These are phyloP conservation scores for Pichia manshurica DNA, from an alignment of 805 yeast genomes.

Conservation along the genomic window DNA sequence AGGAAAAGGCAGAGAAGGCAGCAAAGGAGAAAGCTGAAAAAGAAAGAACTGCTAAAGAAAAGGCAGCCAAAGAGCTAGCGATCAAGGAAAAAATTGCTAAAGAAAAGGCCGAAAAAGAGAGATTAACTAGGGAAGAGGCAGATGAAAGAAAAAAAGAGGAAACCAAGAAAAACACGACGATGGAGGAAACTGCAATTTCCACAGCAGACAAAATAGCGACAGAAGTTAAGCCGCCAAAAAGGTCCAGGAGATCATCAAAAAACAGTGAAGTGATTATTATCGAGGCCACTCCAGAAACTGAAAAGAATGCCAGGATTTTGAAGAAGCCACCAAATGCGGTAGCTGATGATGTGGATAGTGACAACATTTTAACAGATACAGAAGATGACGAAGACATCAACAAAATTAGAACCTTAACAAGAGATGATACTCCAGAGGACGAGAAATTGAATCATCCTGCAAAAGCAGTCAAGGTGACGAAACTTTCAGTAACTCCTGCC, in stretches of 20 bases:
- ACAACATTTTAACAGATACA: background rate
- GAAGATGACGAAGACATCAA: conserved; percentile 4
- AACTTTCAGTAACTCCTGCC: background rate
- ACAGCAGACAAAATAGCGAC: too few species aligned
- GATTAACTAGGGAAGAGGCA: background rate
- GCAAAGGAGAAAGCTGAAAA: conserved; percentile 9
- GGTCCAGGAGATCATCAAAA: background rate
- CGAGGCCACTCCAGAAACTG: background rate
- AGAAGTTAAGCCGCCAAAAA: too few species aligned
- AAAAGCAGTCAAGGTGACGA: conserved; percentile 9
- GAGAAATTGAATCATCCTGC: conserved; percentile 2
- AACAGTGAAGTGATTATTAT: background rate
- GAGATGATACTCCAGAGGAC: conserved; percentile 10
- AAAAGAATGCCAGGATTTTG: background rate
- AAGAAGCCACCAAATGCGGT: background rate
- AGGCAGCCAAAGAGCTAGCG: background rate
- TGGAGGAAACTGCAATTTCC: background rate
- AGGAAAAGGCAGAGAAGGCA: background rate
- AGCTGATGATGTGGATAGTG: background rate
- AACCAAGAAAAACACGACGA: too few species aligned
- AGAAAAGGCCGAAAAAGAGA: conserved; percentile 5
- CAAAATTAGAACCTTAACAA: conserved; percentile 6
- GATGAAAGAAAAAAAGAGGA: conserved; percentile 1
- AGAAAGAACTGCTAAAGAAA: background rate
- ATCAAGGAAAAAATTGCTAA: conserved; percentile 1